A percentile compares a stretch with the other conserved stretches of the same genome.
Evolutionary conservation across 2,329 filamentous ascomycete species (phyloP).

Genomic region (Colletotrichum sp.): DNA sequence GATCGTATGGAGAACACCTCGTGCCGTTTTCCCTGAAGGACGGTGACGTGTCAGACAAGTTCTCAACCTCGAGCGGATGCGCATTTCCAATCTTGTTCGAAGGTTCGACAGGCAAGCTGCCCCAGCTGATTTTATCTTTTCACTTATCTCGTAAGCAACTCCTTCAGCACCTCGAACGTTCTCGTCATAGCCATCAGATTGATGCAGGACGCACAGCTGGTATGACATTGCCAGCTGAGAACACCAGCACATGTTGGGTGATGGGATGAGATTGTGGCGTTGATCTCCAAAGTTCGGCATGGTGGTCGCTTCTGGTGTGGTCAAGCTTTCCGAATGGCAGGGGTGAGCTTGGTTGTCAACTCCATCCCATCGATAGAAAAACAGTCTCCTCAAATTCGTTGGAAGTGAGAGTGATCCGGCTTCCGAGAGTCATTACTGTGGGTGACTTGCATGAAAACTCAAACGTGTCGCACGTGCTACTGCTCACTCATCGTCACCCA

Average conservation of each 20-base stretch:
- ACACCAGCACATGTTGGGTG: not conserved
- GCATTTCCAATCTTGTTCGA: too few species aligned
- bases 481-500: not conserved
- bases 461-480: not conserved
- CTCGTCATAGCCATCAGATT: not conserved
- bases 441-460: not conserved
- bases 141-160: not conserved
- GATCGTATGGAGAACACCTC: too few species aligned
- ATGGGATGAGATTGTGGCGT: not conserved
- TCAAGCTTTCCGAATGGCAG: not conserved
- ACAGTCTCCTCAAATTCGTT: not conserved
- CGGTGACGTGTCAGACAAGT: too few species aligned
- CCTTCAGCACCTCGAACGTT: accelerated
- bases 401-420: not conserved
- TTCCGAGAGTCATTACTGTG: not conserved
- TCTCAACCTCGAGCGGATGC: too few species aligned
- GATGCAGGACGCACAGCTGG: accelerated
- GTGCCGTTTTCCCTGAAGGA: too few species aligned
- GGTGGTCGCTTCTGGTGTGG: not conserved
- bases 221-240: accelerated
- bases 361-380: not conserved
- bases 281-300: accelerated
- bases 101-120: not conserved
- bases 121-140: accelerated
- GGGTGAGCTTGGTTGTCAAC: not conserved